Percentiles rank a stretch among this genome's conserved stretches.
These are phyloP conservation scores for Chrysanthemum makinoi DNA, from an alignment of 129 eudicot genomes.

Conservation along the genomic window DNA sequence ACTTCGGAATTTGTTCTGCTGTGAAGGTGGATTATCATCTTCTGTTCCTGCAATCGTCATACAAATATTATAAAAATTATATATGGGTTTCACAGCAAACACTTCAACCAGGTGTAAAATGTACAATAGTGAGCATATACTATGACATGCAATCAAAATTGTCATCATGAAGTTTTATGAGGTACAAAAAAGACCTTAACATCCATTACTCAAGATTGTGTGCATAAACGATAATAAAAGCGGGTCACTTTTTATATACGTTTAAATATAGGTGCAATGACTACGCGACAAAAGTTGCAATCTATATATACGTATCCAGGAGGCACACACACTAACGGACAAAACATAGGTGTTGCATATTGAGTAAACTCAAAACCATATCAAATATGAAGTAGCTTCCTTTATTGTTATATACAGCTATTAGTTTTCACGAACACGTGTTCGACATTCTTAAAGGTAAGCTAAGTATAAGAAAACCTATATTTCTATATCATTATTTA, in stretches of 20 bases:
- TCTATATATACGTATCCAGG: background rate
- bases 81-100: background rate
- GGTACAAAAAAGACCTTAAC: background rate
- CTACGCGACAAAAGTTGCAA: background rate
- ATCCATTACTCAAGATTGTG: background rate
- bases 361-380: background rate
- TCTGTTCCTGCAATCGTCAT: conserved; percentile 52
- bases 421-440: background rate
- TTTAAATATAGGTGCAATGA: background rate
- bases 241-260: background rate
- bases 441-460: background rate
- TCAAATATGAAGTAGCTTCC: background rate
- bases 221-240: background rate
- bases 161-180: too few species aligned
- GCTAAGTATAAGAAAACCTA: background rate
- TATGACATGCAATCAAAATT: too few species aligned
- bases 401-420: conserved; percentile 4
- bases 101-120: too few species aligned
- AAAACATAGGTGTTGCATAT: background rate
- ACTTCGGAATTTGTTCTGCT: conserved; percentile 51
- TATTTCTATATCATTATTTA: background rate
- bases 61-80: background rate
- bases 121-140: too few species aligned
- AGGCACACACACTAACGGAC: background rate
- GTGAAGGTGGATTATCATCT: conserved; percentile 67